A percentile compares a stretch with the other conserved stretches of the same genome.
These are phyloP conservation scores for Stagonosporopsis cucurbitacearum DNA, from an alignment of 2,329 filamentous ascomycete species.

Conservation along the genomic window DNA sequence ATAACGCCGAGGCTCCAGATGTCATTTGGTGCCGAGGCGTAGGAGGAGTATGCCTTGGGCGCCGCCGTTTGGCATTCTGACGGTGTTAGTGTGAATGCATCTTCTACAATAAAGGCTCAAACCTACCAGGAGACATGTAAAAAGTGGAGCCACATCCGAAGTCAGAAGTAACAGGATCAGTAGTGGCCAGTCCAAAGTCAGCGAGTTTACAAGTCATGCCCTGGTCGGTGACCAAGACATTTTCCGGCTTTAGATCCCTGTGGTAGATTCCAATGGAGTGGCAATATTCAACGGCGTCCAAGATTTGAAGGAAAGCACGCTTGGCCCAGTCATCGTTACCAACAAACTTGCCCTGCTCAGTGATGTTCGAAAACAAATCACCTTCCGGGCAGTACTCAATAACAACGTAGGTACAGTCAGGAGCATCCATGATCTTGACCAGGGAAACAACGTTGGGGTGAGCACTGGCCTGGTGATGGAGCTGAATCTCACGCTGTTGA, in stretches of 20 bases:
- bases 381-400: constrained; percentile 97
- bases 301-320: constrained; percentile 88
- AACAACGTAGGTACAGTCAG: constrained; percentile 93
- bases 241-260: constrained; percentile 96
- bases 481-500: constrained; percentile 89
- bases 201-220: constrained; percentile 93
- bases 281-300: constrained; percentile 96
- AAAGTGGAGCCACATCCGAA: constrained; percentile 98
- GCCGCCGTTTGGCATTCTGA: constrained; percentile 87
- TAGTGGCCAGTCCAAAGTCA: constrained; percentile 94
- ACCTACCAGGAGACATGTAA: constrained; percentile 98
- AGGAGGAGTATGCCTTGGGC: constrained; percentile 74
- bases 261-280: constrained; percentile 95
- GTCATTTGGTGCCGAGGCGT: constrained; percentile 93
- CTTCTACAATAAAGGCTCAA: constrained; percentile 22
- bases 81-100: constrained; percentile 34
- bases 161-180: constrained; percentile 82
- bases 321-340: constrained; percentile 89
- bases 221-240: constrained; percentile 88
- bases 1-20: constrained; percentile 99
- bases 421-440: constrained; percentile 88
- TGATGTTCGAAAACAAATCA: constrained; percentile 97
- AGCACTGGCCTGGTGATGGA: constrained; percentile 86
- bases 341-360: constrained; percentile 90
- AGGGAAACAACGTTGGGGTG: constrained; percentile 95